phyloP scores from a whole-genome alignment of 495 filamentous ascomycete species.

The Barbatosphaeria neglecta region DNA sequence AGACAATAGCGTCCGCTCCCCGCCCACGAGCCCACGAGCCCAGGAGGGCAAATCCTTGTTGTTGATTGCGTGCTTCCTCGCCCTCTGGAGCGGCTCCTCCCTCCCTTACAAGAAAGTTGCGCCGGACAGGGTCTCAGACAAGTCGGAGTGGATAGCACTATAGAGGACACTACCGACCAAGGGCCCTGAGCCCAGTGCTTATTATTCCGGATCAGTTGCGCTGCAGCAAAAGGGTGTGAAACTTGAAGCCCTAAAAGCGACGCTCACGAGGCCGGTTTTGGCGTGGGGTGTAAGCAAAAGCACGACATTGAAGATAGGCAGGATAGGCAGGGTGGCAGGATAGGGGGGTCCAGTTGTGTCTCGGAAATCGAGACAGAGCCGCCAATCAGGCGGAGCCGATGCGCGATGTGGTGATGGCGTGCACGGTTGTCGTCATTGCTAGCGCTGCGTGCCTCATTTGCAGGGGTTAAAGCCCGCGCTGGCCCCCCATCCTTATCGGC shows the following conservation, averaged over 20 bases:
- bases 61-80: not conserved
- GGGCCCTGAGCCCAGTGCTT: no score
- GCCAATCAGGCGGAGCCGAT: not conserved
- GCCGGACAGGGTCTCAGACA: not conserved
- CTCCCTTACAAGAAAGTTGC: not conserved
- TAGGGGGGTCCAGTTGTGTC: not conserved
- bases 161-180: not conserved
- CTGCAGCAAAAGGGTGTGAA: no score
- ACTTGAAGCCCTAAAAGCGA: no score
- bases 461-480: not conserved
- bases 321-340: no score
- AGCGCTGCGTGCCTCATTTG: not conserved
- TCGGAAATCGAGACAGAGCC: not conserved
- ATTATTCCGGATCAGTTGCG: no score
- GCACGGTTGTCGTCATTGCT: not conserved
- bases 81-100: not conserved
- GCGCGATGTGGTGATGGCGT: not conserved
- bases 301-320: not conserved
- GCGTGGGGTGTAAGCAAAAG: not conserved
- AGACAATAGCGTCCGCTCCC: not conserved
- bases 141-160: not conserved
- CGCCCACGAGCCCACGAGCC: no score
- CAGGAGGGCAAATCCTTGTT: not conserved
- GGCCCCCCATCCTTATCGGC: not conserved
- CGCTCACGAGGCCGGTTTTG: not conserved